These are phyloP conservation scores for Neurospora sp. DNA, from an alignment of 495 filamentous ascomycete species.

Conservation along the genomic window DNA sequence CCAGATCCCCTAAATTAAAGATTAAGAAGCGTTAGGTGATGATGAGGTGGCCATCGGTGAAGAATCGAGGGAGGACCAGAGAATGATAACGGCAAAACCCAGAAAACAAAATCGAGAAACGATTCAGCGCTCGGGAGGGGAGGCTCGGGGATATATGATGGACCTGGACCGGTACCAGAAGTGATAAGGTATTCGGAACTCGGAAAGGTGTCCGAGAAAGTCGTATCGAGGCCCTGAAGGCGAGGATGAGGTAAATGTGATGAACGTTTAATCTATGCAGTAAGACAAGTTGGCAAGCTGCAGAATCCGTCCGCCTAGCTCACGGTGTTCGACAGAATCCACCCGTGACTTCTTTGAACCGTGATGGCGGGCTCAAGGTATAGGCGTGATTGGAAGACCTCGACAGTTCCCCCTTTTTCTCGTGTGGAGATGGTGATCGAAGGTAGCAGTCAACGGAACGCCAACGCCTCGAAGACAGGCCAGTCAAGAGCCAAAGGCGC, in stretches of 20 bases:
- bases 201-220: slow-evolving; percentile 5
- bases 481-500: not conserved
- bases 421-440: not conserved
- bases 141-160: slow-evolving; percentile 2
- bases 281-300: not conserved
- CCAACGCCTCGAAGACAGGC: not conserved
- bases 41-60: slow-evolving; percentile 17
- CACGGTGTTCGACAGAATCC: not conserved
- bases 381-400: not conserved
- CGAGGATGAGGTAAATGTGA: not conserved
- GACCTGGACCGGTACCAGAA: not conserved
- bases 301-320: not conserved
- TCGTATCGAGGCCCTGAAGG: not conserved
- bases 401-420: not conserved
- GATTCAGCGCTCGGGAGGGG: not conserved
- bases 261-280: not conserved
- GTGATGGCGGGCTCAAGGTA: not conserved
- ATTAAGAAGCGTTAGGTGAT: slow-evolving; percentile 19
- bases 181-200: not conserved
- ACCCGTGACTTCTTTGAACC: not conserved
- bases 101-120: not conserved
- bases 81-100: not conserved
- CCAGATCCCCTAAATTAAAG: slow-evolving; percentile 31
- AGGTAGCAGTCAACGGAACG: not conserved
- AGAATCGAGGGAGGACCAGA: slow-evolving; percentile 9